phyloP scores from a whole-genome alignment of 768 basidiomycete genomes.

The Xanthoconium stramineum region DNA sequence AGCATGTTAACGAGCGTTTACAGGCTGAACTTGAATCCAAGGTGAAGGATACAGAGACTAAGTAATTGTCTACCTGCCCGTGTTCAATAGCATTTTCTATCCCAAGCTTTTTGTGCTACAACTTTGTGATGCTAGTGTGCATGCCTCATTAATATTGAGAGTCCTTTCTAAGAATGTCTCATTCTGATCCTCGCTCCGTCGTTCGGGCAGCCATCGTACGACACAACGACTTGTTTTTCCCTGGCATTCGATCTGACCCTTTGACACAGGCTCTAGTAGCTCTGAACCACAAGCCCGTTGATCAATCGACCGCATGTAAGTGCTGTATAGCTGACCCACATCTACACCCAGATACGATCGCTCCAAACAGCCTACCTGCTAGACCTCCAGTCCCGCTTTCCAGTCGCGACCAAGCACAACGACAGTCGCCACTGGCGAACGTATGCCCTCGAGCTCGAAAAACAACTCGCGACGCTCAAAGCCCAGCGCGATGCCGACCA shows the following conservation, averaged over 20 bases:
- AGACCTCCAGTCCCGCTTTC: slow-evolving; percentile 27
- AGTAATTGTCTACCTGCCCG: slow-evolving; percentile 7
- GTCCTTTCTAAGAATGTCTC: slow-evolving; percentile 6
- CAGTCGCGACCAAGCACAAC: slow-evolving; percentile 2
- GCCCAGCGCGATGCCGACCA: slow-evolving; percentile 22
- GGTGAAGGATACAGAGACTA: slow-evolving; percentile 22
- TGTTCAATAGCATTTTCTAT: slow-evolving; percentile 7
- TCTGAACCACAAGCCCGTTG: slow-evolving; percentile 26
- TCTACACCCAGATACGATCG: neutral
- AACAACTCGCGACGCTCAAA: slow-evolving; percentile 19
- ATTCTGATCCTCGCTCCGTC: slow-evolving; percentile 11
- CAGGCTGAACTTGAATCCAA: slow-evolving; percentile 32
- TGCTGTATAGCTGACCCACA: neutral
- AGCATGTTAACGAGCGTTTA: slow-evolving; percentile 12
- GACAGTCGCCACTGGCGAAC: slow-evolving; percentile 18
- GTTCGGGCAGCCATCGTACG: slow-evolving; percentile 26
- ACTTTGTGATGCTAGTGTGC: neutral
- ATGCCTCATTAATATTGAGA: neutral
- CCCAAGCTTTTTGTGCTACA: neutral
- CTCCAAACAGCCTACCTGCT: slow-evolving; percentile 25
- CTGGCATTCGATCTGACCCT: neutral
- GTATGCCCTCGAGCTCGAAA: slow-evolving; percentile 31
- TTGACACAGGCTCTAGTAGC: slow-evolving; percentile 16
- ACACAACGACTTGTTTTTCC: neutral
- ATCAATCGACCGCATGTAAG: slow-evolving; percentile 24